These are phyloP conservation scores for Blastocystis sp. DNA, from an alignment of 352 stramenopile genomes.

Conservation along the genomic window DNA sequence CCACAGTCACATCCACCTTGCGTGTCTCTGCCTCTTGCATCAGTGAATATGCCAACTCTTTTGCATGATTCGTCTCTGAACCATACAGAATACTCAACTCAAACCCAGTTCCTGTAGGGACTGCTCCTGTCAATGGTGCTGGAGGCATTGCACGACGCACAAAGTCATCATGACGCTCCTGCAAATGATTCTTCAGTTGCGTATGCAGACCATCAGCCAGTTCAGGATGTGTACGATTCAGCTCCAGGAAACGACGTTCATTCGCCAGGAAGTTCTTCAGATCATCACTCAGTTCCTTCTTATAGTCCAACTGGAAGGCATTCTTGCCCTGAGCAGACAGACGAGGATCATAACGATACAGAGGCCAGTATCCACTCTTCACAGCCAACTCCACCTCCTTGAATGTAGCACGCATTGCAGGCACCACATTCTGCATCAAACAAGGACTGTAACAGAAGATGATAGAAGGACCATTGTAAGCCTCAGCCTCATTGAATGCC, in stretches of 20 bases:
- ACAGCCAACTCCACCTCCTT: conserved; percentile 79
- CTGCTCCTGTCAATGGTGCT: conserved; percentile 69
- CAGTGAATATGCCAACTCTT: conserved; percentile 72
- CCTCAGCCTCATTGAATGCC: conserved; percentile 80
- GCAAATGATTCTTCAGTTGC: conserved; percentile 73
- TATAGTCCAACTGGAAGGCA: conserved; percentile 78
- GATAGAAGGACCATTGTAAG: conserved; percentile 79
- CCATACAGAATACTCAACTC: conserved; percentile 74
- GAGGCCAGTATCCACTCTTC: too few species aligned
- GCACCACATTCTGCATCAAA: conserved; percentile 69
- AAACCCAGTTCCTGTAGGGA: conserved; percentile 69
- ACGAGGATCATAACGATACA: too few species aligned
- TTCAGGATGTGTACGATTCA: conserved; percentile 75
- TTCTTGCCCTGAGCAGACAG: conserved; percentile 75
- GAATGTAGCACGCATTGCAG: conserved; percentile 70
- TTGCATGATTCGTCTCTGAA: conserved; percentile 73
- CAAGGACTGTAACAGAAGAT: conserved; percentile 79
- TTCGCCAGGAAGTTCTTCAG: conserved; percentile 78
- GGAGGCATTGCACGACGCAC: conserved; percentile 69
- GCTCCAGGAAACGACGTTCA: conserved; percentile 79
- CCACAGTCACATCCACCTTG: conserved; percentile 64
- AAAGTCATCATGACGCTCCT: conserved; percentile 76
- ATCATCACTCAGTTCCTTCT: conserved; percentile 79
- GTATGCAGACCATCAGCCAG: conserved; percentile 69
- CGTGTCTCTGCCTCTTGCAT: conserved; percentile 72